These are phyloP conservation scores for Microdochium bolleyi DNA, from an alignment of 2,329 filamentous ascomycete species.

Conservation along the genomic window DNA sequence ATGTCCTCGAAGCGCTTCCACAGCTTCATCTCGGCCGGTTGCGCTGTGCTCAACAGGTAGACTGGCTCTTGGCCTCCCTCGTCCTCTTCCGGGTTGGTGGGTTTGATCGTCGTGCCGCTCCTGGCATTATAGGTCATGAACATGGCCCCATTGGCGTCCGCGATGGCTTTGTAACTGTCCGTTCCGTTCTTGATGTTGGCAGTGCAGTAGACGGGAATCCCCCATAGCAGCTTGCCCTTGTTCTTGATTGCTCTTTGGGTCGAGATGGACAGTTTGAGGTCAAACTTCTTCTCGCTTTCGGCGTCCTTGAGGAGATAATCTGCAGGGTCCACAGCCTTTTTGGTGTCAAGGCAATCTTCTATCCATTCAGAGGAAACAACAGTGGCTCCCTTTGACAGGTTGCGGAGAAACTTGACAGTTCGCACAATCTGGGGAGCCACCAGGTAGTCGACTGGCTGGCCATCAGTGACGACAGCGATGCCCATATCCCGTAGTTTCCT, in stretches of 20 bases:
- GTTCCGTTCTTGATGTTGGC: conserved; percentile 71
- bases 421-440: conserved; percentile 81
- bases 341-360: conserved; percentile 63
- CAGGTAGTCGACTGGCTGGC: conserved; percentile 71
- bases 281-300: conserved; percentile 63
- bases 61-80: conserved; percentile 61
- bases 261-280: conserved; percentile 61
- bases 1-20: conserved; percentile 77
- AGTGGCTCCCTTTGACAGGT: conserved; percentile 71
- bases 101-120: conserved; percentile 57
- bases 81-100: conserved; percentile 54
- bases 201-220: conserved; percentile 78
- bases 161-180: conserved; percentile 79
- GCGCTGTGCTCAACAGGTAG: conserved; percentile 70
- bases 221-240: conserved; percentile 65
- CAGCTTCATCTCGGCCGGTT: conserved; percentile 59
- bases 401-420: conserved; percentile 88
- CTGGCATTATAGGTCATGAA: conserved; percentile 72
- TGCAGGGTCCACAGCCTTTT: conserved; percentile 54
- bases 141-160: conserved; percentile 79
- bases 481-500: conserved; percentile 76
- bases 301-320: conserved; percentile 64
- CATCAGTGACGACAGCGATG: conserved; percentile 71
- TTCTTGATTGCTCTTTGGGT: conserved; percentile 67
- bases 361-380: conserved; percentile 75